phyloP scores from a whole-genome alignment of 73 alveolate species.

The Tetrahymena borealis region DNA sequence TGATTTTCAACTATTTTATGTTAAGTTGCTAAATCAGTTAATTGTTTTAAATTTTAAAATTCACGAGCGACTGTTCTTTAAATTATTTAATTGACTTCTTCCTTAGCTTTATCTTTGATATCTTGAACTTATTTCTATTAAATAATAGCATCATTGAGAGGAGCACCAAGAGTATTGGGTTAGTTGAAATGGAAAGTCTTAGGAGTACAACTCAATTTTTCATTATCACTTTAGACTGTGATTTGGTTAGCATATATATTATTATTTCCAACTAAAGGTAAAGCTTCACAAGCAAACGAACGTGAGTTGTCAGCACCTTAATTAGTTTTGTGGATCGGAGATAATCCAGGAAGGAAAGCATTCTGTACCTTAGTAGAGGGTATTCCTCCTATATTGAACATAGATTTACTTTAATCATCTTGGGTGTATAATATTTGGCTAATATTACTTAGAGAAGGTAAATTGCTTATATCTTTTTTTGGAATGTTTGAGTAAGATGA shows the following conservation, averaged over 20 bases:
- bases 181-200: neutral
- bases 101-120: neutral
- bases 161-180: neutral
- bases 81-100: neutral
- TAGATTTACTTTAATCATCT: neutral
- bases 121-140: neutral
- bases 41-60: neutral
- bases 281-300: neutral
- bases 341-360: neutral
- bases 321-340: neutral
- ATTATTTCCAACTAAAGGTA: neutral
- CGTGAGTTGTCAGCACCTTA: neutral
- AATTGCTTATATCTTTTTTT: neutral
- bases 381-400: neutral
- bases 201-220: neutral
- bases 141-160: neutral
- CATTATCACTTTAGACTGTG: neutral
- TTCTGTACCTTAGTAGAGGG: neutral
- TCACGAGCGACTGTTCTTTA: neutral
- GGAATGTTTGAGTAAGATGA: neutral
- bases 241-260: neutral
- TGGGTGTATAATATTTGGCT: neutral
- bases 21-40: neutral
- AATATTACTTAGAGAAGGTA: neutral
- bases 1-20: neutral